Percentiles rank a stretch among this genome's conserved stretches.
phyloP scores from a whole-genome alignment of 1,139 yeast genomes.

The Scheffersomyces parashehatae region DNA sequence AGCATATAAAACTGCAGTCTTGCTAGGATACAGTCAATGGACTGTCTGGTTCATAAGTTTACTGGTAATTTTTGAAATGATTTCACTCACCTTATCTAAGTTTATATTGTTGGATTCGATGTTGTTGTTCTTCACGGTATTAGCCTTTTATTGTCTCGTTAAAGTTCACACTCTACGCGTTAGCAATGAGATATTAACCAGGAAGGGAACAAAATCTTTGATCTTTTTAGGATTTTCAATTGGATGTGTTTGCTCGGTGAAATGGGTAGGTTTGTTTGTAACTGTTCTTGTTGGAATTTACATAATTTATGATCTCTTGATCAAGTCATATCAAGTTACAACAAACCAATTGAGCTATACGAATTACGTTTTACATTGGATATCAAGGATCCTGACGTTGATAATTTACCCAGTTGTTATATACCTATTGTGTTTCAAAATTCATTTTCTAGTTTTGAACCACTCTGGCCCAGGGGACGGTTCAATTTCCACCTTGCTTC shows the following conservation, averaged over 20 bases:
- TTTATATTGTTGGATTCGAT: slow-evolving; percentile 75
- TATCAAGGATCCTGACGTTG: slow-evolving; percentile 60
- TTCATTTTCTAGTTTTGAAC: slow-evolving; percentile 74
- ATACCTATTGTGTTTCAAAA: slow-evolving; percentile 70
- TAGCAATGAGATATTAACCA: slow-evolving; percentile 38
- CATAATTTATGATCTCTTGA: slow-evolving; percentile 71
- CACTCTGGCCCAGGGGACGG: slow-evolving; percentile 83
- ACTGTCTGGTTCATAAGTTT: slow-evolving; percentile 57
- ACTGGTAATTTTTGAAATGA: slow-evolving; percentile 65
- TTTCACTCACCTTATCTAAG: slow-evolving; percentile 65
- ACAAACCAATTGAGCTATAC: slow-evolving; percentile 27
- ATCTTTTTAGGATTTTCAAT: slow-evolving; percentile 72
- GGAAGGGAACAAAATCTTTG: slow-evolving; percentile 56
- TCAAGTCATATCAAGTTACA: slow-evolving; percentile 55
- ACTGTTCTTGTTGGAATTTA: slow-evolving; percentile 86
- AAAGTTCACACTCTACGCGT: slow-evolving; percentile 51
- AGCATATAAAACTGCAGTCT: slow-evolving; percentile 59
- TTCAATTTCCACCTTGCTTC: slow-evolving; percentile 68
- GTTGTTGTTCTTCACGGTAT: slow-evolving; percentile 67
- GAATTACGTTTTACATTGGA: slow-evolving; percentile 68
- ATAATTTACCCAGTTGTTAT: slow-evolving; percentile 74
- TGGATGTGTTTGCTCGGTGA: slow-evolving; percentile 92
- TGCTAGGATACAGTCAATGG: slow-evolving; percentile 44
- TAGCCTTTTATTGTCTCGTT: slow-evolving; percentile 58
- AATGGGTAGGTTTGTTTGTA: slow-evolving; percentile 93